phyloP scores from a whole-genome alignment of 495 filamentous ascomycete genomes.

The Parachaetomium inaequale region DNA sequence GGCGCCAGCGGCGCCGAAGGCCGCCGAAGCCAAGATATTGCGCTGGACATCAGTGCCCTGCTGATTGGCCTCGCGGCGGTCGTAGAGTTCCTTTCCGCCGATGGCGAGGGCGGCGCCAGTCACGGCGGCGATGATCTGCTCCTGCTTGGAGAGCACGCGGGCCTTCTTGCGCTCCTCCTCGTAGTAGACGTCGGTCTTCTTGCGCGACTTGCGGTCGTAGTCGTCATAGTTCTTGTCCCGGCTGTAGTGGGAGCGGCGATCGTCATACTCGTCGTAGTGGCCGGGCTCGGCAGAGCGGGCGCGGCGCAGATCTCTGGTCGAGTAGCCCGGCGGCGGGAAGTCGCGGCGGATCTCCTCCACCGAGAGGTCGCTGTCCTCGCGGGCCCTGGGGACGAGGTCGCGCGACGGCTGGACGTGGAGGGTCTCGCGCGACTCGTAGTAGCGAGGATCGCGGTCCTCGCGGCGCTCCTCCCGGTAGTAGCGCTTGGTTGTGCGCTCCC shows the following conservation, averaged over 20 bases:
- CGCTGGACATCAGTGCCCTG: conserved; percentile 45
- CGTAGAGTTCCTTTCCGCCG: conserved; percentile 55
- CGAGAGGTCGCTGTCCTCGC: conserved; percentile 57
- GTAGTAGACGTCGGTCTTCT: conserved; percentile 34
- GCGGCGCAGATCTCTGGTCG: conserved; percentile 50
- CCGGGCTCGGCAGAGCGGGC: conserved; percentile 48
- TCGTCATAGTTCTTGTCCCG: conserved; percentile 42
- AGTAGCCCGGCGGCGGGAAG: conserved; percentile 58
- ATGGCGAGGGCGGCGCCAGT: conserved; percentile 51
- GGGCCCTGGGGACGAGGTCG: conserved; percentile 53
- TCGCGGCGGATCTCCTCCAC: conserved; percentile 67
- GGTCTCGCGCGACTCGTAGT: conserved; percentile 48
- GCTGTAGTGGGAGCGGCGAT: conserved; percentile 40
- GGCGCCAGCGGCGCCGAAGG: conserved; percentile 53
- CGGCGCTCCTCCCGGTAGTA: conserved; percentile 47
- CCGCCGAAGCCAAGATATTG: conserved; percentile 50
- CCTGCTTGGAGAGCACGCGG: conserved; percentile 51
- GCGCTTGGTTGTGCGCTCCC: conserved; percentile 42
- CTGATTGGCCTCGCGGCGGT: conserved; percentile 50
- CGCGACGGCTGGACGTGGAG: conserved; percentile 39
- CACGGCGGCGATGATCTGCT: conserved; percentile 56
- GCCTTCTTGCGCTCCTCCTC: conserved; percentile 46
- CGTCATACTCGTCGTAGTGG: conserved; percentile 44
- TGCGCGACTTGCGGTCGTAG: conserved; percentile 44
- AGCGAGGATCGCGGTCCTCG: conserved; percentile 45